phyloP scores from a whole-genome alignment of 1,139 yeast genomes.

The Arxiozyma heterogenica region DNA sequence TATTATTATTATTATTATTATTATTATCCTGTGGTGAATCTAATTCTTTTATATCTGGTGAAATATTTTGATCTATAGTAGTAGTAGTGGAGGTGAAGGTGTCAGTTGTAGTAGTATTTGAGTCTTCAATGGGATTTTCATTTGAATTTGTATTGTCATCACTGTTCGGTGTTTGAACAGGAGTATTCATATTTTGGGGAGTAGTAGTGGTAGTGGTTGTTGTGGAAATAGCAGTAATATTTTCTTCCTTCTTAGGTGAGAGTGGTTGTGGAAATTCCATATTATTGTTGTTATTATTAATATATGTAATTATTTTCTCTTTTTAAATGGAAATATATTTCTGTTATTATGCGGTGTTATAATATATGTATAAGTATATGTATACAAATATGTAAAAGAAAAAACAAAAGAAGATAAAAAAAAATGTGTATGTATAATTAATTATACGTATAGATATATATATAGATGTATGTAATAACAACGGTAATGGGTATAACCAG shows the following conservation, averaged over 20 bases:
- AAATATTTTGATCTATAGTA: not conserved
- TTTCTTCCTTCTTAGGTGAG: slow-evolving; percentile 3
- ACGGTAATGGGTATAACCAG: too few species aligned
- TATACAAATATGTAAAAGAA: too few species aligned
- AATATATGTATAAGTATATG: too few species aligned
- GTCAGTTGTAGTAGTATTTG: not conserved
- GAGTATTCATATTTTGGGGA: not conserved
- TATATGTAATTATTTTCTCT: not conserved
- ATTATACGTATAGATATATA: too few species aligned
- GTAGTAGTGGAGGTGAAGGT: not conserved
- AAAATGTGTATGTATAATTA: too few species aligned
- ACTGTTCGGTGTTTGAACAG: not conserved
- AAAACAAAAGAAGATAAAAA: too few species aligned
- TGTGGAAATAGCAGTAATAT: not conserved
- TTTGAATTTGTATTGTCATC: not conserved
- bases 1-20: too few species aligned
- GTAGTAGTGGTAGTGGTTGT: not conserved
- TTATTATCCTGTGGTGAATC: not conserved
- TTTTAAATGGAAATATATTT: too few species aligned
- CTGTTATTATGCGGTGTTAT: too few species aligned
- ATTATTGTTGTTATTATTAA: not conserved
- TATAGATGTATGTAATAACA: too few species aligned
- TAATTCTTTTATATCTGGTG: not conserved
- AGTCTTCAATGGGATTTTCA: not conserved
- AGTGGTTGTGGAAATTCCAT: slow-evolving; percentile 4